Base-by-base conservation (phyloP, 2,329 filamentous ascomycete species). In the Colletotrichum cuscutae region DNA sequence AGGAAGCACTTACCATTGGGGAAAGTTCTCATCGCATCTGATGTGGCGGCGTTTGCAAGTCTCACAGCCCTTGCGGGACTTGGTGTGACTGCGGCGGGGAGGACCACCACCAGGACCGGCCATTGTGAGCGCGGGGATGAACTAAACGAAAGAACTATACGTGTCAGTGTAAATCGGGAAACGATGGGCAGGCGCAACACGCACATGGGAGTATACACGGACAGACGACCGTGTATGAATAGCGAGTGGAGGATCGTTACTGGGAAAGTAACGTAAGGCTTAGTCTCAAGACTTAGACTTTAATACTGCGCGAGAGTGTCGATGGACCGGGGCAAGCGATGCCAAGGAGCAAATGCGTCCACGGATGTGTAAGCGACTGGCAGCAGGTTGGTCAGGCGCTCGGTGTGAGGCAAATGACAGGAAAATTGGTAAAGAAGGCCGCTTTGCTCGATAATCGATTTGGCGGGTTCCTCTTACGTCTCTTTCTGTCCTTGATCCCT, bases 21-120 rank as follows among this genome's bases (percentile, higher is more conserved):
- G 97, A 80, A 98, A 98, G 77, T 91, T 98, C 84, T 99, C 97
- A 81, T 99, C 97, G 85, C 97, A 99, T 79, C 97, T 91, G 81
- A 99, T 99, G 84, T 99, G 97, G 81, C 97, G 92, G 82, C 94
- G 93, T 86, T 99, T 99, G 90, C 97, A 99, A 75, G 95, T 98
- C 80, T 97, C 96, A 89, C 97, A 99, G 75, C 97, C 97, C 86
- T 98, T 98, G 81, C 97, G 93, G 79, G 96, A 98, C 88, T 99
- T 99, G 82, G 97, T 99, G 87, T 99, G 97, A 87, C 96, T 98
- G 82, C 90, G 88, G 82, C 90, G 89, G 82, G 96, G 95, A 82
- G 96, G 95, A 87, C 96, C 96, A 88, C 95, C 95, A 85, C 95
- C 95, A 81, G 95, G 94, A 85, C 95, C 95, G 86, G 95, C 94